Base-by-base conservation (phyloP, 1,284 basidiomycete genomes). In the Sporisorium graminicola region DNA sequence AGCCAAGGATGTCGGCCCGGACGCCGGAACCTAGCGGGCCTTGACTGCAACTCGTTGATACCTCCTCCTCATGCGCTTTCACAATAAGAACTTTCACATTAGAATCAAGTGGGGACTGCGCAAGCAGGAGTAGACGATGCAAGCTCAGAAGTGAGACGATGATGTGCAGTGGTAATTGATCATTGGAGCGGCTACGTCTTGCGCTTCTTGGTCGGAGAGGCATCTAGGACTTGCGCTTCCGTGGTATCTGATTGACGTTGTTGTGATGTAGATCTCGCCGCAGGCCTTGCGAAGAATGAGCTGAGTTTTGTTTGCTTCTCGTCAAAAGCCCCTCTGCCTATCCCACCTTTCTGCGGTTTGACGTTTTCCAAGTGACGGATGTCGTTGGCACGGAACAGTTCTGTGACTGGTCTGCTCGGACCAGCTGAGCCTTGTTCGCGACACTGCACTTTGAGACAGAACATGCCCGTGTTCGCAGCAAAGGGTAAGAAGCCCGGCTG, bases 381-480 rank as follows among this genome's bases (percentile, higher is more conserved):
- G 27, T 74, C 69, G 59, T 77, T 77, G 26, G 64, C 53, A 37
- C 61, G 56, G 27, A 77, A 63, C 10, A 77, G 60, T 4, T 70
- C 71, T 6, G 66, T 77, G 2, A n/a, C 18, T 0, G 47, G 40
- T 35, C 40, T 46, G 0, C 16, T 40, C 37, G 31, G 14, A 10
- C 3, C 53, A 18, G 24, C 33, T 31, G 33, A 18, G 8, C 12
- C 31, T 42, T 22, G 24, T 20, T 7, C 40, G 40, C 40, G 33
- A 8, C 61, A 22, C 18, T 68, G 47, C 20, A 79, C 65, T 49
- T 63, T 67, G 44, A 79, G 65, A 33, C 68, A 71, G 63, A 75
- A 79, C 51, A 72, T 73, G 60, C 78, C 78, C n/a, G 78, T 79
- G 20, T 79, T 79, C 4, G 72, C 61, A 26, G 78, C 75, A 49